These are phyloP conservation scores for Trichoderma oligosporum DNA, from an alignment of 2,329 filamentous ascomycete genomes.

Conservation along the genomic window DNA sequence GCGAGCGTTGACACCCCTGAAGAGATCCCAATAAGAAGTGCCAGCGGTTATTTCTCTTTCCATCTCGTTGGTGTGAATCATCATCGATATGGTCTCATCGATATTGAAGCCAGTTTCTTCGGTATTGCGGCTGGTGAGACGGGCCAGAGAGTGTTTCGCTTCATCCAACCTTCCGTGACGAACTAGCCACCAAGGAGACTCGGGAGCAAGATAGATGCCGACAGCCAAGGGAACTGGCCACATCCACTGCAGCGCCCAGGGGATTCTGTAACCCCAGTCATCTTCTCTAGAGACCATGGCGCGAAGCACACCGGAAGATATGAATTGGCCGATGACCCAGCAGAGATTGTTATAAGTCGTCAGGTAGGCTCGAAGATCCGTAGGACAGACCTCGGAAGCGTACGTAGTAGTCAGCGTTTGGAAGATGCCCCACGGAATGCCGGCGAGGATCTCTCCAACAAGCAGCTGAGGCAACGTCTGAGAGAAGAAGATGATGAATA, in stretches of 20 bases:
- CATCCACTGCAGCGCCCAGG: conserved; percentile 48
- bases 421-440: conserved; percentile 47
- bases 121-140: conserved; percentile 40
- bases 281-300: conserved; percentile 36
- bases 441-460: conserved; percentile 44
- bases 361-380: conserved; percentile 46
- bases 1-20: conserved; percentile 44
- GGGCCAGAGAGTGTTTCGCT: conserved; percentile 37
- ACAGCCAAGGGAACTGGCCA: conserved; percentile 45
- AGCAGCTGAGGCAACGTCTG: conserved; percentile 40
- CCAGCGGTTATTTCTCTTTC: conserved; percentile 41
- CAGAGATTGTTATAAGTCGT: conserved; percentile 49
- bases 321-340: conserved; percentile 48
- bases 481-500: conserved; percentile 49
- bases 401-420: conserved; percentile 47
- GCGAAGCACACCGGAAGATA: conserved; percentile 42
- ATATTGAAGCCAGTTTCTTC: conserved; percentile 33
- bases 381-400: conserved; percentile 45
- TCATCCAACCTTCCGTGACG: conserved; percentile 39
- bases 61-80: conserved; percentile 49
- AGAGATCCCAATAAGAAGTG: conserved; percentile 45
- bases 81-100: conserved; percentile 48
- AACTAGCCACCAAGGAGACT: conserved; percentile 50
- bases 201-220: conserved; percentile 43
- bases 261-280: conserved; percentile 46